Evolutionary conservation across 306 rosid species (phyloP).

Genomic region (Pachyrhizus erosus): DNA sequence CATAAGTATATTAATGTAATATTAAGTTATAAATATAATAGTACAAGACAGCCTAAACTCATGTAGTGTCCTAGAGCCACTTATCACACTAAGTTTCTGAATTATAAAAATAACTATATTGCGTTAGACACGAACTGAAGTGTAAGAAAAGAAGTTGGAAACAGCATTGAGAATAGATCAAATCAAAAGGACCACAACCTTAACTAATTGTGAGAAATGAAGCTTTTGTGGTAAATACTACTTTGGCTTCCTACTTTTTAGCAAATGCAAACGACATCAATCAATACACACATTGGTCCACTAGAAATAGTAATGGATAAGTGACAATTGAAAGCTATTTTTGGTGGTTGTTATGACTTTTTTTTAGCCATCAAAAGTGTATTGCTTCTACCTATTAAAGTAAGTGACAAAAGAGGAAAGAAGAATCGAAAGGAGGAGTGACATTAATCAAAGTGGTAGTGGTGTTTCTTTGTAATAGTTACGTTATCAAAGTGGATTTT

Average conservation of each 20-base stretch:
- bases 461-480: neutral
- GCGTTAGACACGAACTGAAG: neutral
- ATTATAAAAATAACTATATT: neutral
- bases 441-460: neutral
- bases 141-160: neutral
- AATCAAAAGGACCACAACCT: neutral
- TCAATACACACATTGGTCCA: neutral
- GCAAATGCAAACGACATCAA: neutral
- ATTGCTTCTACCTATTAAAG: neutral
- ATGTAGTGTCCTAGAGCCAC: neutral
- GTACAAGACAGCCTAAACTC: neutral
- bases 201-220: neutral
- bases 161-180: neutral
- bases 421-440: neutral
- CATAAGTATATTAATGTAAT: neutral
- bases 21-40: neutral
- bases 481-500: neutral
- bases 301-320: slow-evolving; percentile 6
- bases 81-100: neutral
- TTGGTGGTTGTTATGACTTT: neutral
- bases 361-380: neutral
- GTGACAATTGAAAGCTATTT: slow-evolving; percentile 23
- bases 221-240: neutral
- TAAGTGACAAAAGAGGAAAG: slow-evolving; percentile 25
- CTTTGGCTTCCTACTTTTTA: slow-evolving; percentile 4